These are phyloP conservation scores for Oryza meyeriana DNA, from an alignment of 176 grass and related monocot species.

Conservation along the genomic window DNA sequence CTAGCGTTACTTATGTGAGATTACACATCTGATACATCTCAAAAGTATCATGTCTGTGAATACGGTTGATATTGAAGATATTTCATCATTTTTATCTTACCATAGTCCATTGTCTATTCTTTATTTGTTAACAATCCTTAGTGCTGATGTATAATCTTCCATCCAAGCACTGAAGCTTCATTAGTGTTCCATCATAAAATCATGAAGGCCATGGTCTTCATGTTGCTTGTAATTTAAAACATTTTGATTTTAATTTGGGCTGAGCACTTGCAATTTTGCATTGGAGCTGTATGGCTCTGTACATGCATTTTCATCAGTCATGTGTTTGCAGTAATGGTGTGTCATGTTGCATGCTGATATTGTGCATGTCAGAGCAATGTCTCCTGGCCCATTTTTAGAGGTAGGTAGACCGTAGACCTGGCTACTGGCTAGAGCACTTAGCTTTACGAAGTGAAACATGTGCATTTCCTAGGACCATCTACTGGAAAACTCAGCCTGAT, in stretches of 20 bases:
- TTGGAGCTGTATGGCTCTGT: neutral
- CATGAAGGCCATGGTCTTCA: neutral
- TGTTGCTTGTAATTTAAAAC: neutral
- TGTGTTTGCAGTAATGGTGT: neutral
- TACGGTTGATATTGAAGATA: neutral
- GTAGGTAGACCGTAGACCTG: conserved; percentile 6
- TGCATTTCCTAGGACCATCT: neutral
- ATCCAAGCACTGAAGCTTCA: neutral
- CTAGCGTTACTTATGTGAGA: neutral
- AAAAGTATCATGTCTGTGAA: neutral
- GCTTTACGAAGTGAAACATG: neutral
- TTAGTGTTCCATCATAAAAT: neutral
- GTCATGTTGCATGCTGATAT: neutral
- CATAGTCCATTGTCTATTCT: neutral
- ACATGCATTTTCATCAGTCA: neutral
- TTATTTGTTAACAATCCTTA: neutral
- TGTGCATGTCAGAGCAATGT: neutral
- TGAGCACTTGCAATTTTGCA: neutral
- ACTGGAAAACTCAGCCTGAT: neutral
- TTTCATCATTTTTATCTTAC: neutral
- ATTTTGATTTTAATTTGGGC: conserved; percentile 1
- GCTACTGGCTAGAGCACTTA: neutral
- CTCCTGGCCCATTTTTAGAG: neutral
- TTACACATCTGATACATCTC: neutral
- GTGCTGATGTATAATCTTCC: neutral